Evolutionary conservation across 768 basidiomycete species (phyloP).

Genomic region (Leccinum barrowsii): DNA sequence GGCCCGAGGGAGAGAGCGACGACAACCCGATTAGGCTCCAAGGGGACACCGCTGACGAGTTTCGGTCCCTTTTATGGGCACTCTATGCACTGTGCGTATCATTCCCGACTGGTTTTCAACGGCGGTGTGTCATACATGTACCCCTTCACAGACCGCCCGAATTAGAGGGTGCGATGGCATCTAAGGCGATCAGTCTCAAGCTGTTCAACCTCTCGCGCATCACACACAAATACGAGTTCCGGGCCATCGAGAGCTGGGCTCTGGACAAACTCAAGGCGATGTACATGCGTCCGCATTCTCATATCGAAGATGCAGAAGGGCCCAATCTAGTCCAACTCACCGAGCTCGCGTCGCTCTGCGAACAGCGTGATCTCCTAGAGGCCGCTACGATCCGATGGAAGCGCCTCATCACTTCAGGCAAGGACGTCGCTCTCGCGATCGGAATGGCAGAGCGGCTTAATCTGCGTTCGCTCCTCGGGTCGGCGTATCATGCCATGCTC

Average conservation of each 20-base stretch:
- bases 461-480: conserved; percentile 43
- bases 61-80: conserved; percentile 52
- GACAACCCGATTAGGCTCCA: conserved; percentile 47
- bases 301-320: conserved; percentile 30
- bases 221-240: conserved; percentile 48
- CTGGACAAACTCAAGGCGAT: conserved; percentile 37
- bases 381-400: conserved; percentile 44
- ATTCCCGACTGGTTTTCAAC: not conserved
- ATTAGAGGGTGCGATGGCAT: conserved; percentile 40
- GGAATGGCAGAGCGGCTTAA: conserved; percentile 46
- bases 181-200: conserved; percentile 42
- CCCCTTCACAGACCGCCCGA: conserved; percentile 39
- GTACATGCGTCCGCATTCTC: conserved; percentile 32
- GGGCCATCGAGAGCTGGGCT: conserved; percentile 44
- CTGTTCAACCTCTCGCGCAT: conserved; percentile 47
- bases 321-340: conserved; percentile 47
- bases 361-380: conserved; percentile 42
- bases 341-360: conserved; percentile 50
- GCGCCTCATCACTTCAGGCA: conserved; percentile 42
- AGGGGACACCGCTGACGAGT: conserved; percentile 46
- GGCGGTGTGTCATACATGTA: conserved; percentile 1
- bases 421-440: conserved; percentile 44
- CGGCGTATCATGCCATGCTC: conserved; percentile 52
- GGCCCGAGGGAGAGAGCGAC: conserved; percentile 47
- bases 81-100: conserved; percentile 48